Evolutionary conservation across 306 rosid genomes (phyloP).

Genomic region (Trifolium pratense): DNA sequence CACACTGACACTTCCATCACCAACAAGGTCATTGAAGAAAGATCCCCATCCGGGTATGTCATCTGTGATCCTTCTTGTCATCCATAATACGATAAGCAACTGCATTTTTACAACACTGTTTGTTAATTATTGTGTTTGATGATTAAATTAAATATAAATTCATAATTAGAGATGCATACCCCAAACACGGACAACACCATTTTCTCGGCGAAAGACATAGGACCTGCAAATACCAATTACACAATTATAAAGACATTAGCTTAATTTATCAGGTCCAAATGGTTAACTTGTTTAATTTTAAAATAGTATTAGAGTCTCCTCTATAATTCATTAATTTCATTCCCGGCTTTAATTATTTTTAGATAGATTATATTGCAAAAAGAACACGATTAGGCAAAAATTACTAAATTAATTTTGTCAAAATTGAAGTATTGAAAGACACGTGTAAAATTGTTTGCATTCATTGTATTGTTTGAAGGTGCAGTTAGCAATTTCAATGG

Average conservation of each 20-base stretch:
- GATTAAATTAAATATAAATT: neutral
- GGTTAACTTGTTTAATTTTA: too few species aligned
- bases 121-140: slow-evolving; percentile 3
- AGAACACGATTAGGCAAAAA: neutral
- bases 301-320: too few species aligned
- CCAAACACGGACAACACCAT: slow-evolving; percentile 65
- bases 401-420: neutral
- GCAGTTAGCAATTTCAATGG: slow-evolving; percentile 3
- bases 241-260: neutral
- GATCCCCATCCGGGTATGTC: slow-evolving; percentile 89
- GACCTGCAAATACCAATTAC: slow-evolving; percentile 57
- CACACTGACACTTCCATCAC: slow-evolving; percentile 87
- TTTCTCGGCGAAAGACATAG: slow-evolving; percentile 83
- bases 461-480: neutral
- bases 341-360: neutral
- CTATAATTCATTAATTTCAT: neutral
- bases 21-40: slow-evolving; percentile 69
- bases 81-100: slow-evolving; percentile 75
- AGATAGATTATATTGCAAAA: neutral
- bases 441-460: neutral
- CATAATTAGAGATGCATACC: slow-evolving; percentile 46
- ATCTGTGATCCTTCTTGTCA: slow-evolving; percentile 86
- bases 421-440: neutral
- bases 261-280: neutral
- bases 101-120: slow-evolving; percentile 38